Evolutionary conservation across 1,284 basidiomycete species (phyloP), one percentile per base, ranked within the genome.

Genomic region (Ganoderma lucidum): DNA sequence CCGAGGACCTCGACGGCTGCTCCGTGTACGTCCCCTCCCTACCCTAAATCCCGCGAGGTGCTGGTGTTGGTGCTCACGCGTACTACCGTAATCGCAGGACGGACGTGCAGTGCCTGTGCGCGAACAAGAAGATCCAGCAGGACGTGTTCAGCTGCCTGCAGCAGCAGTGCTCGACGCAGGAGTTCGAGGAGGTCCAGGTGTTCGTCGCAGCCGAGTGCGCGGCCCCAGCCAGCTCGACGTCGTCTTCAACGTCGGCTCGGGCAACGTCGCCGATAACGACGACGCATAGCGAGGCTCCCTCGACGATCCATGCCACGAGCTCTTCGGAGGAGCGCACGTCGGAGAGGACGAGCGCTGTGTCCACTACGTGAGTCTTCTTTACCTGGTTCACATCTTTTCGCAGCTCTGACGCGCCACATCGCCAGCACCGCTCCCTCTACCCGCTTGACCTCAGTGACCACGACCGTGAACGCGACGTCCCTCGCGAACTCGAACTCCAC

Each of bases 61-160:
- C 30, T 32, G 12, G 17, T 17, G 19, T 10, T 35, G 59, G 28
- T 4, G 12, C 39, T 17, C 9, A 3, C 58, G n/a, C 10, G 37
- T 23, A 19, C 44, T 37, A n/a, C n/a, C 17, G 35, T 10, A 9
- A 35, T 23, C 17, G 17, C 23, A 61, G 59, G 19, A 44, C 59
- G 23, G 59, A 61, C 23, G 23, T 41, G 10, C 59, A 61, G 59
- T 61, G 59, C 41, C 59, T 61, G 39, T 61, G 59, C 41, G 59
- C 59, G 10, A 61, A 61, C 59, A 61, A 39, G 39, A 61, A 61
- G 41, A 61, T 61, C 23, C 59, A 61, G 41, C 59, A 61, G 39
- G 59, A 61, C 41, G 41, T 28, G 19, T 6, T 61, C 23, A 61
- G 41, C 41, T 61, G 59, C 8, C 35, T 61, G n/a, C 62, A 63